Evolutionary conservation across 257 asterid species (phyloP), one percentile per base, ranked within the genome.

Genomic region (Plantago major): DNA sequence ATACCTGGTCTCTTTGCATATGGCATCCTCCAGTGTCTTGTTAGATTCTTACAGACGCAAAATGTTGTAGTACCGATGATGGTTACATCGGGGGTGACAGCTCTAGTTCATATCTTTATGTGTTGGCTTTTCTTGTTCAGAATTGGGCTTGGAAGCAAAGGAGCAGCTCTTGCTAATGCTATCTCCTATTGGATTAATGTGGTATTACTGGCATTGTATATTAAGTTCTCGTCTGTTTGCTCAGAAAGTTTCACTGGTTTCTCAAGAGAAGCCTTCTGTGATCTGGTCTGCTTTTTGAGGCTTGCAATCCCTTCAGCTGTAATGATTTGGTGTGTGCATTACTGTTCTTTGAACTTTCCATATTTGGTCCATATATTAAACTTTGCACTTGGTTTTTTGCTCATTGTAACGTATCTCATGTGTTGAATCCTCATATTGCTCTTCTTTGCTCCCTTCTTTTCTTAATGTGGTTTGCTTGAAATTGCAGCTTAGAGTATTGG

Each of bases 301-400:
- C 87, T 84, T 28, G 84, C 87, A 15, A 50, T 86, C 73, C 85
- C 95, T 76, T 86, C 92, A 2, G 81, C 95, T 38, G 50, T 79
- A 16, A 83, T 86, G 91, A 81, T 86, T 1, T 86, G 95, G 91
- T 70, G 75, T 22, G 44, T 28, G 26, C 26, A 22, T 22, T 22
- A 33, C 6, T 33, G 6, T 33, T 33, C 40, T 33, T 33, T 33
- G 6, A 33, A 4, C 8, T 33, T 7, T 4, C 40, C 40, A 33
- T 33, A 4, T 33, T 33, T 3, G 40, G 0, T 33, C 40, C 40
- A 33, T 33, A 5, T 33, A 33, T 33, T 4, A 33, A 7, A 33
- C 40, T 7, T 33, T 33, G 3, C 3, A 33, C 40, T 33, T 33
- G 6, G 3, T 4, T 33, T 33, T 4, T 33, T 33, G 8, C 40